phyloP scores from a whole-genome alignment of 345 rosid genomes.

The Cardamine resedifolia region DNA sequence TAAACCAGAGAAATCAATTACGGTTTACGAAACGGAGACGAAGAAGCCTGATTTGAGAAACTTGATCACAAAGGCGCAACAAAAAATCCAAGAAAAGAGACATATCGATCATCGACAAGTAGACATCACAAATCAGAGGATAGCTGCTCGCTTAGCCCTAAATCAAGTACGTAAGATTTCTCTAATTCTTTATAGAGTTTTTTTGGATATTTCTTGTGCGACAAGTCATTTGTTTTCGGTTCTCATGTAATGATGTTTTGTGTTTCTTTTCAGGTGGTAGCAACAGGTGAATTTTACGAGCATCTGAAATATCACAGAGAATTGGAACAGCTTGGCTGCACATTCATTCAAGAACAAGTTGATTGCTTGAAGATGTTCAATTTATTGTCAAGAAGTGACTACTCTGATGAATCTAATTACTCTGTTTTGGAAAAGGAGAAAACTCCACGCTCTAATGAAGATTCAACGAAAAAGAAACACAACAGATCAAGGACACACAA shows the following conservation, averaged over 20 bases:
- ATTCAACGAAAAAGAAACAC: neutral
- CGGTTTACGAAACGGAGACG: neutral
- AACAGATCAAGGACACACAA: neutral
- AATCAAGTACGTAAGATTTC: neutral
- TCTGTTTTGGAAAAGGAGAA: neutral
- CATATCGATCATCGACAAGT: neutral
- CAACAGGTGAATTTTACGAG: neutral
- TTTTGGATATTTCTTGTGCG: neutral
- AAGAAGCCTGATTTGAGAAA: neutral
- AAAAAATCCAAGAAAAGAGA: neutral
- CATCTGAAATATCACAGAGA: neutral
- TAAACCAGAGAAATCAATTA: neutral
- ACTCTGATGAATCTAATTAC: neutral
- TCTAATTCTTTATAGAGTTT: neutral
- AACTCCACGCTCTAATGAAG: neutral
- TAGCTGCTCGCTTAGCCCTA: slow-evolving; percentile 3
- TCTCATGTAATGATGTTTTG: neutral
- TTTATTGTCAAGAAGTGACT: neutral
- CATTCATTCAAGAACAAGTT: slow-evolving; percentile 1
- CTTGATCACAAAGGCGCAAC: neutral
- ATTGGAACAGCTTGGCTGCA: neutral
- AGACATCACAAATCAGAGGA: neutral
- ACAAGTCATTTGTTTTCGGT: neutral
- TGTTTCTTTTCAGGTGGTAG: neutral
- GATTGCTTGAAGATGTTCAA: neutral